These are phyloP conservation scores for Avena atlantica DNA, from an alignment of 176 grass and related monocot species.

Conservation along the genomic window DNA sequence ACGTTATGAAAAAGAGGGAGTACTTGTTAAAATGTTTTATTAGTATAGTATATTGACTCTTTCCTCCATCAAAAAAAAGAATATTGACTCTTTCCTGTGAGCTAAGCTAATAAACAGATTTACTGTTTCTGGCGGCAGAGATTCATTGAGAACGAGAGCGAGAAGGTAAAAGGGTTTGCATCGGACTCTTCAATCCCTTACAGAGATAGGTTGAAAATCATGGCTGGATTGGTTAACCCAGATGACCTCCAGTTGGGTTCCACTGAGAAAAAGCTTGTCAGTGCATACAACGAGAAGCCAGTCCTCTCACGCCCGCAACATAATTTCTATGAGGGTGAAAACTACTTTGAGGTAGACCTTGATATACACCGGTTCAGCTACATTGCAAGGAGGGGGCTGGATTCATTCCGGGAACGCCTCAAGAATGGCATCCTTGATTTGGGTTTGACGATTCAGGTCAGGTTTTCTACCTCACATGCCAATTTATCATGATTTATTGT, in stretches of 20 bases:
- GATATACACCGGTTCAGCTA: constrained; percentile 99
- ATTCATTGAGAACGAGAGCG: constrained; percentile 81
- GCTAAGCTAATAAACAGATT: constrained; percentile 33
- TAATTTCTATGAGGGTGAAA: constrained; percentile 78
- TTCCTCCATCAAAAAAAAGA: background rate
- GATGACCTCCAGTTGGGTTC: constrained; percentile 82
- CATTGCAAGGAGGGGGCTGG: constrained; percentile 92
- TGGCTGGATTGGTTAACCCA: constrained; percentile 89
- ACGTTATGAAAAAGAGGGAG: too few relatives aligned
- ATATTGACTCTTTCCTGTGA: background rate
- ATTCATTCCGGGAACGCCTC: constrained; percentile 82
- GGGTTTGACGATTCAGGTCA: constrained; percentile 94
- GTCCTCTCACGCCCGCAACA: constrained; percentile 96
- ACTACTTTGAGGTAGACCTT: constrained; percentile 97
- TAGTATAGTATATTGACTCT: constrained; percentile 8
- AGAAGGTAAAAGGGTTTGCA: constrained; percentile 85
- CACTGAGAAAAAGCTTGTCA: constrained; percentile 85
- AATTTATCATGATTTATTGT: background rate
- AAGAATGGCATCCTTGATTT: constrained; percentile 91
- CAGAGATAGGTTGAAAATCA: constrained; percentile 92
- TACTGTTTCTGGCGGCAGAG: constrained; percentile 43
- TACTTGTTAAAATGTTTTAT: constrained; percentile 8
- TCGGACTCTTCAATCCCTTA: constrained; percentile 75
- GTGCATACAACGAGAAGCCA: constrained; percentile 95
- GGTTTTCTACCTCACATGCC: background rate